Percentiles rank a stretch among this genome's conserved stretches.
These are phyloP conservation scores for Fibroporia radiculosa DNA, from an alignment of 768 basidiomycete species.

Conservation along the genomic window DNA sequence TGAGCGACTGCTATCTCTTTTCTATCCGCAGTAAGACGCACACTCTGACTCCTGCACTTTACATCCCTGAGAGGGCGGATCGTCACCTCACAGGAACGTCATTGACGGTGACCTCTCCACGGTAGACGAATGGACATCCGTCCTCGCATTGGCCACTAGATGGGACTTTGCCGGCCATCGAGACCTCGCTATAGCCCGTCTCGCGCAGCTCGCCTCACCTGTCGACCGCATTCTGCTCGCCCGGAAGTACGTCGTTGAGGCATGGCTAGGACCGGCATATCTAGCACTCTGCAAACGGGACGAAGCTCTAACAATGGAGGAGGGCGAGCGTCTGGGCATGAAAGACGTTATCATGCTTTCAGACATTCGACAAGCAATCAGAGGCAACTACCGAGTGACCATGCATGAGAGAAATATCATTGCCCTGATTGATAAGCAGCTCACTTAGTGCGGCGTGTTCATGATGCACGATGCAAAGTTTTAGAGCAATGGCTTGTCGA, in stretches of 20 bases:
- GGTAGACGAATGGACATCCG: constrained; percentile 26
- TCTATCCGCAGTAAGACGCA: constrained; percentile 17
- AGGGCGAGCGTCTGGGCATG: constrained; percentile 13
- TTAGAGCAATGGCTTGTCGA: not conserved
- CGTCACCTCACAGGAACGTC: constrained; percentile 13
- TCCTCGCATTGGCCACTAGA: constrained; percentile 23
- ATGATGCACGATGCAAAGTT: not conserved
- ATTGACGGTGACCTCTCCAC: constrained; percentile 19
- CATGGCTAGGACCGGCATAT: constrained; percentile 11
- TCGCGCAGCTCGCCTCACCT: constrained; percentile 13
- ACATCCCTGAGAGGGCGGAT: not conserved
- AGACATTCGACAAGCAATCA: constrained; percentile 10
- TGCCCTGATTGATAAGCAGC: constrained; percentile 1
- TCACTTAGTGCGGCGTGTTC: not conserved
- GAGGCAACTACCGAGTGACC: not conserved
- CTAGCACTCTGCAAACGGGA: constrained; percentile 10
- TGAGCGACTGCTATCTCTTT: constrained; percentile 11
- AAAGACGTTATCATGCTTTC: constrained; percentile 13
- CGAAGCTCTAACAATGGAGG: constrained; percentile 11
- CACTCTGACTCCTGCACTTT: too few species aligned
- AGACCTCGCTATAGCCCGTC: constrained; percentile 23
- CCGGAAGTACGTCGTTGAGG: constrained; percentile 9
- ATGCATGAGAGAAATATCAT: constrained; percentile 5
- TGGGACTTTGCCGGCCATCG: constrained; percentile 23
- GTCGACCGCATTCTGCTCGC: constrained; percentile 15